Evolutionary conservation across 2,329 filamentous ascomycete genomes (phyloP), one percentile per base, ranked within the genome.

Genomic region (Triangularia setosa): DNA sequence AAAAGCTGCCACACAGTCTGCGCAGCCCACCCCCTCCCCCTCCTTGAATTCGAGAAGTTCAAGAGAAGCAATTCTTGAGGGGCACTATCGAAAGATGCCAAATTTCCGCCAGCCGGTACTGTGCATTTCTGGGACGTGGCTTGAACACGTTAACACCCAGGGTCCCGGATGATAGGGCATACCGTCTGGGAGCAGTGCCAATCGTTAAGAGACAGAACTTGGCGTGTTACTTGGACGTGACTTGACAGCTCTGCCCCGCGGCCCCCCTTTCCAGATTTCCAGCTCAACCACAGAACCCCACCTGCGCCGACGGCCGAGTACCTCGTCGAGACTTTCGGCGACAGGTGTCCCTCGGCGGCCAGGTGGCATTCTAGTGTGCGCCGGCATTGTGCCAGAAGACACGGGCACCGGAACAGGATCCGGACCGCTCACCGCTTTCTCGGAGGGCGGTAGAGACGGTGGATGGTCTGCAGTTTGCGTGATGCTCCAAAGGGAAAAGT

Each of bases 201-300:
- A 53, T 40, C 23, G 40, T 58, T 68, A 67, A 33, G 65, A 68
- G 21, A 8, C 11, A 28, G 9, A 30, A 65, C 65, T 58, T 57
- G 16, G 1, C 12, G 9, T 48, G 44, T 54, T 67, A 67, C 58
- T 55, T 58, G 58, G 28, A 21, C 59, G 53, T 33, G 44, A 21
- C 58, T 60, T 60, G 40, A 48, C 40, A 48, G 24, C 44, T 55
- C 40, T 67, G 65, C 67, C 67, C 67, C 65, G 67, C 67, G 67
- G 57, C 33, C 35, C 40, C 61, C 64, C 62, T 62, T 33, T 33
- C 35, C 24, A 33, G 30, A 33, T 33, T 33, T 33, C 30, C 30
- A 33, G 30, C 11, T 33, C 30, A 28, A 28, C 5, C 30, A 33
- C 9, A 14, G 4, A 59, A 65, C 67, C 65, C 67, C 67, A 62